Evolutionary conservation across 2,329 filamentous ascomycete genomes (phyloP), one percentile per base, ranked within the genome.

Genomic region (Colletotrichum godetiae): DNA sequence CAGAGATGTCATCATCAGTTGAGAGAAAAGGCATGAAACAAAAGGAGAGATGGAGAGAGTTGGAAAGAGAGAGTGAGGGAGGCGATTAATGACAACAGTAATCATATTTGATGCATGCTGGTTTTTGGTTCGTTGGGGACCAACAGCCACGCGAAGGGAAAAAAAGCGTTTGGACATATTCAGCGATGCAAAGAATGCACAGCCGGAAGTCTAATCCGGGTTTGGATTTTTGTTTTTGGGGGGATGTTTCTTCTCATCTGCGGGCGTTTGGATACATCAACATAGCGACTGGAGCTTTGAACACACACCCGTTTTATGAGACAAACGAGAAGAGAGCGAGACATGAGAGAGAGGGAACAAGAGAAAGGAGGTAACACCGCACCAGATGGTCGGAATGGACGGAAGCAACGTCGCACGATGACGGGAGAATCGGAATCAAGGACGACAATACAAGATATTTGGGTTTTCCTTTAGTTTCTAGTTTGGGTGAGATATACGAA

Each of bases 1-100:
- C 35, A 70, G 31, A 49, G 66, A 75, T 42, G 61, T 75, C 6
- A 75, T 74, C 62, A 64, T 75, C 46, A 69, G 71, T 27, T 75
- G 15, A 42, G 13, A 42, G 15, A 42, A 5, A 42, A 42, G 37
- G 37, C 37, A 42, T 42, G 37, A 8, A 42, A 42, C 37, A 42
- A 42, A 13, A 42, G 27, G 27, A 60, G 68, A 24, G 27, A 19
- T 11, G 24, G 60, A 31, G 24, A 13, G 13, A 27, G 2, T 27
- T 27, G 27, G 42, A n/a, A n/a, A 31, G 22, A 15, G 12, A 19
- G 31, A 46, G 29, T 33, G 42, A 29, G 7, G 33, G 24, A 46
- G 42, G 19, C 37, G 11, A 11, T 49, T 37, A 29, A 35, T 53
- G 24, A 42, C 4, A 49, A 49, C 37, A 53, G 59, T 52, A 56